Conservation (phyloP, 2,329 filamentous ascomycete genomes). For the Immersiporthe knoxdaviesiana region DNA sequence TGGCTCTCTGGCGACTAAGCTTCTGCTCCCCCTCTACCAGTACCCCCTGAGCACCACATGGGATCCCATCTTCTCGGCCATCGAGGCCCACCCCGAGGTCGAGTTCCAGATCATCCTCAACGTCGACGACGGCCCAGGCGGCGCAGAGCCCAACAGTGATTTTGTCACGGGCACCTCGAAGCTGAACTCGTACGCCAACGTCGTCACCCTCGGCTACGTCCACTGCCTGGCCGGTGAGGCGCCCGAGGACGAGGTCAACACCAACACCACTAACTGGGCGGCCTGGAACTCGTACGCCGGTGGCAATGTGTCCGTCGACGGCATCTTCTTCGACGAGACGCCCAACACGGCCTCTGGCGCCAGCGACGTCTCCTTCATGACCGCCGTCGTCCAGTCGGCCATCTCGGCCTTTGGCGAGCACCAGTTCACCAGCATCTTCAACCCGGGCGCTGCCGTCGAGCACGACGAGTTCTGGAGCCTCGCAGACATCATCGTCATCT, state of each 20-base stretch:
- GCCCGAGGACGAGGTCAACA: conserved; percentile 12
- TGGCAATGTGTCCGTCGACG: conserved; percentile 20
- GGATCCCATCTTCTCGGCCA: conserved; percentile 18
- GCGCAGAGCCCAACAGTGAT: conserved; percentile 11
- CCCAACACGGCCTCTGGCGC: conserved; percentile 25
- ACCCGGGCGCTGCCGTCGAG: conserved; percentile 18
- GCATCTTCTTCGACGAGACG: conserved; percentile 31
- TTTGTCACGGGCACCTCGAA: conserved; percentile 12
- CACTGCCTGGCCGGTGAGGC: conserved; percentile 14
- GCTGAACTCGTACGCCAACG: conserved; percentile 23
- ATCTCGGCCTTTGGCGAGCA: conserved; percentile 9
- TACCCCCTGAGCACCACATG: conserved; percentile 17
- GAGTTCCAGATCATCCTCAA: conserved; percentile 26
- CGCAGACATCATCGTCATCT: conserved; percentile 18
- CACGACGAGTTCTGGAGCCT: conserved; percentile 15
- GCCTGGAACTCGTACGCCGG: conserved; percentile 16
- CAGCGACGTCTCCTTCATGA: conserved; percentile 19
- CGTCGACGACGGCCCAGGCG: conserved; percentile 21
- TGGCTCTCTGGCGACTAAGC: conserved; percentile 18
- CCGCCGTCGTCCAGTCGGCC: conserved; percentile 15
- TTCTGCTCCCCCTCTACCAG: conserved; percentile 24
- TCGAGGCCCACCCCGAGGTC: conserved; percentile 24
- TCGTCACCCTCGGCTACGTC: conserved; percentile 23
- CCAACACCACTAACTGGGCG: conserved; percentile 20
- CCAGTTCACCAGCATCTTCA: conserved; percentile 22